Base-by-base conservation (phyloP, 345 rosid genomes). In the Salix koriyanagi region DNA sequence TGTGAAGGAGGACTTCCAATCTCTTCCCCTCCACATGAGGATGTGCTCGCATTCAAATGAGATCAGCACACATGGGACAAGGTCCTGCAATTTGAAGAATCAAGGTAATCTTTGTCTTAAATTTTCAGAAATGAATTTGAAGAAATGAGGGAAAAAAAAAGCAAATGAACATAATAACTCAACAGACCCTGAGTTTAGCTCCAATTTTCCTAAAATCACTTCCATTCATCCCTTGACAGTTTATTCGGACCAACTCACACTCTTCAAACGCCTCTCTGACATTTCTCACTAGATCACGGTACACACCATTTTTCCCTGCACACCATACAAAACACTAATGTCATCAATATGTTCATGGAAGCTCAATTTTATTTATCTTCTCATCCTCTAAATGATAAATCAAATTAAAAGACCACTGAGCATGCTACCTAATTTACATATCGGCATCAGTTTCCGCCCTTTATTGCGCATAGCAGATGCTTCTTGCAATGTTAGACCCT, bases 221-320 rank as follows among this genome's bases (percentile, higher is more conserved):
- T 54, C 83, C 89, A 70, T 89, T 90, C 78, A 95, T 28, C 56
- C 96, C 94, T 81, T 87, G 89, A 83, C 99, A 95, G 77, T 90
- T 83, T 70, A 93, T 89, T 68, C 89, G 86, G 77, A 90, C 92
- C 87, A 95, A 84, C 76, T 93, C 97, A 83, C 99, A 95, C 83
- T 82, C 96, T 84, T 93, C 94, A 89, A 93, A 95, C 73, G 99
- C 97, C 85, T 91, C 97, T 79, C 80, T 84, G 21, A 95, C 91
- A 79, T 90, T 82, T 69, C 76, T 83, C 62, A 84, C 93, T 44
- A 95, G 90, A 82, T 90, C 83, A 79, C 79, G 78, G 80, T 90
- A 93, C 69, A 91, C 90, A 71, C 99, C 99, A 82, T 93, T 95
- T 87, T 93, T 95, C 37, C 83, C 97, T 95, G 84, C 73, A 86